Evolutionary conservation across 768 basidiomycete genomes (phyloP).

Genomic region (Chalciporus sphaerocephalus): DNA sequence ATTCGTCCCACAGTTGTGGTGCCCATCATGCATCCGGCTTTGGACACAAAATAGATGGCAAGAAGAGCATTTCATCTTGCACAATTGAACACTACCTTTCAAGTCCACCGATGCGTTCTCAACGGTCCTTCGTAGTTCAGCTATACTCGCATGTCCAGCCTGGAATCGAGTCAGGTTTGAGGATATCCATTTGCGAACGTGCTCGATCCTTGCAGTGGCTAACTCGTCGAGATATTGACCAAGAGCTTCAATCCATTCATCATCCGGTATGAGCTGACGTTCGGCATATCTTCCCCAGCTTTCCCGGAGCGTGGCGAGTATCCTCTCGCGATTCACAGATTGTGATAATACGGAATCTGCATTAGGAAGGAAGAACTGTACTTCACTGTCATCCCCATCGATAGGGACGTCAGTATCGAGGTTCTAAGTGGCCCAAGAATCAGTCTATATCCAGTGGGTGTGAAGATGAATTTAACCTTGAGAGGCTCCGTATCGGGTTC

Average conservation of each 20-base stretch:
- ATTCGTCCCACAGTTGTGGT: conserved; percentile 47
- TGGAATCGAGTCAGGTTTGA: conserved; percentile 49
- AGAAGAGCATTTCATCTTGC: conserved; percentile 42
- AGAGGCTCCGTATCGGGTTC: conserved; percentile 44
- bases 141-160: conserved; percentile 41
- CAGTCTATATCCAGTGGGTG: background rate
- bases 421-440: conserved; percentile 35
- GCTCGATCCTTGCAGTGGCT: conserved; percentile 40
- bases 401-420: conserved; percentile 48
- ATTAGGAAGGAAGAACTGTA: conserved; percentile 33
- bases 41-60: conserved; percentile 51
- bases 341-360: conserved; percentile 10
- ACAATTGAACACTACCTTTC: conserved; percentile 46
- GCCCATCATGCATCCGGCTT: conserved; percentile 41
- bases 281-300: conserved; percentile 30
- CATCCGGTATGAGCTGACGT: conserved; percentile 37
- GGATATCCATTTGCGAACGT: conserved; percentile 48
- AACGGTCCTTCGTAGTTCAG: conserved; percentile 40
- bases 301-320: conserved; percentile 14
- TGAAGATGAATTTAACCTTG: conserved; percentile 37
- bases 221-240: conserved; percentile 37
- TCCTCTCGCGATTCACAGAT: conserved; percentile 8
- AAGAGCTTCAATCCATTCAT: conserved; percentile 42
- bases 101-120: conserved; percentile 44
- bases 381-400: conserved; percentile 32